A percentile compares a stretch with the other conserved stretches of the same genome.
phyloP scores from a whole-genome alignment of 805 yeast species.

The Teunomyces stri region DNA sequence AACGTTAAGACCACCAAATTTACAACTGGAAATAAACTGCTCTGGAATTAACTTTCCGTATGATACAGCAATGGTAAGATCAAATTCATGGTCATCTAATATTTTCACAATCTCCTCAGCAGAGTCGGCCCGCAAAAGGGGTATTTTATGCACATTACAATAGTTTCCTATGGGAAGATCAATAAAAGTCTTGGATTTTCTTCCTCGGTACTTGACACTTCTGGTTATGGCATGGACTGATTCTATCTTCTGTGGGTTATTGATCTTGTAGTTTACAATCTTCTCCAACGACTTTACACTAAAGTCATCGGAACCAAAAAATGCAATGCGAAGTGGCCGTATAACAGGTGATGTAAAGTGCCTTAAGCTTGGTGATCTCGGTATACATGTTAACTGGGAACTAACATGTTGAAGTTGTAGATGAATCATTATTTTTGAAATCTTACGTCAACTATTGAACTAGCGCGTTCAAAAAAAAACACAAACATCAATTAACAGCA shows the following conservation, averaged over 20 bases:
- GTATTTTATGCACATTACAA: constrained; percentile 2
- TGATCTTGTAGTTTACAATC: constrained; percentile 22
- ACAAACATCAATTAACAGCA: constrained; percentile 4
- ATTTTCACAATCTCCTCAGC: constrained; percentile 33
- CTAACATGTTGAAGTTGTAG: background rate
- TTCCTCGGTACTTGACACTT: constrained; percentile 61
- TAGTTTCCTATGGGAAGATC: constrained; percentile 55
- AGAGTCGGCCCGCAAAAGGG: constrained; percentile 52
- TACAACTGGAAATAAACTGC: constrained; percentile 45
- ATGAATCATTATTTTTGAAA: background rate
- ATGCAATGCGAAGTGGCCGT: constrained; percentile 44
- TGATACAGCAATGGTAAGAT: constrained; percentile 86
- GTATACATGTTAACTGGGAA: background rate
- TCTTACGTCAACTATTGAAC: background rate
- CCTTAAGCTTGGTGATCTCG: background rate
- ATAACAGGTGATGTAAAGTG: background rate
- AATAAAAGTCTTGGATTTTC: constrained; percentile 44
- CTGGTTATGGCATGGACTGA: constrained; percentile 62
- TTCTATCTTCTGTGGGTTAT: constrained; percentile 21
- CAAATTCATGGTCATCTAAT: constrained; percentile 31
- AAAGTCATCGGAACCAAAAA: constrained; percentile 77
- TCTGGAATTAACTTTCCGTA: constrained; percentile 81
- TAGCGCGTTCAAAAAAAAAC: background rate
- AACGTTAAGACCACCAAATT: constrained; percentile 77
- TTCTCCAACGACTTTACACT: constrained; percentile 53